A percentile compares a stretch with the other conserved stretches of the same genome.
Evolutionary conservation across 23 red algal species (phyloP).

Genomic region (Gracilaria vermiculophylla): DNA sequence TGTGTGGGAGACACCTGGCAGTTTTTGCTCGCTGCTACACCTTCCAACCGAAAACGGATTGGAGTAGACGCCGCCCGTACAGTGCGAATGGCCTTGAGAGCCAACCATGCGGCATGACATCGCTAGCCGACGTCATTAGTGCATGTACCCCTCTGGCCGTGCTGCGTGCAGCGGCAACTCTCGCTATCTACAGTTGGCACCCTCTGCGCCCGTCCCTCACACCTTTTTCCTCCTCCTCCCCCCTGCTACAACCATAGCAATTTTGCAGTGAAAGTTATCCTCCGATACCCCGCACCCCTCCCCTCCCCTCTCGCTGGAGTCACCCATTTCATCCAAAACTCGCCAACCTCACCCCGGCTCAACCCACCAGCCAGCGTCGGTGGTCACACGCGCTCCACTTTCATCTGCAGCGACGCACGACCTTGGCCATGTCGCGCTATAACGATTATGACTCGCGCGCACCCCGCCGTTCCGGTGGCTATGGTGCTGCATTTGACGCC

Average conservation of each 20-base stretch:
- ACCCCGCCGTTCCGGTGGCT: constrained; percentile 34
- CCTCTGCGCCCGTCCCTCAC: no score
- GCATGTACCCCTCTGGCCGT: no score
- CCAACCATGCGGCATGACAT: not conserved
- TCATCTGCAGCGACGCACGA: not conserved
- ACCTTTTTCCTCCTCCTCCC: no score
- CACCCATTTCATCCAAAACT: no score
- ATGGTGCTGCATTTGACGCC: constrained; percentile 38
- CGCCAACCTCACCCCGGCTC: not conserved
- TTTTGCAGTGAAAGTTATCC: no score
- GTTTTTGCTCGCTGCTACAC: not conserved
- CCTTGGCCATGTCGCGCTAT: constrained; percentile 24
- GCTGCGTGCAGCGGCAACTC: no score
- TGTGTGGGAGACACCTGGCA: not conserved
- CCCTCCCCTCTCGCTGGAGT: not conserved
- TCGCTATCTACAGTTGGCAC: no score
- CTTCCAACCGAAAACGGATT: constrained; percentile 2
- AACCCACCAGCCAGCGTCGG: not conserved
- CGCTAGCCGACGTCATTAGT: not conserved
- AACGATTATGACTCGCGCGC: constrained; percentile 31
- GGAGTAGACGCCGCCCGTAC: not conserved
- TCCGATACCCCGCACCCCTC: not conserved
- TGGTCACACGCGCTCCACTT: not conserved
- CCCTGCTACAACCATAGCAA: no score
- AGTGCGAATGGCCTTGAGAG: no score